Base-by-base conservation (phyloP, 768 basidiomycete genomes). In the Chalciporus chontae region DNA sequence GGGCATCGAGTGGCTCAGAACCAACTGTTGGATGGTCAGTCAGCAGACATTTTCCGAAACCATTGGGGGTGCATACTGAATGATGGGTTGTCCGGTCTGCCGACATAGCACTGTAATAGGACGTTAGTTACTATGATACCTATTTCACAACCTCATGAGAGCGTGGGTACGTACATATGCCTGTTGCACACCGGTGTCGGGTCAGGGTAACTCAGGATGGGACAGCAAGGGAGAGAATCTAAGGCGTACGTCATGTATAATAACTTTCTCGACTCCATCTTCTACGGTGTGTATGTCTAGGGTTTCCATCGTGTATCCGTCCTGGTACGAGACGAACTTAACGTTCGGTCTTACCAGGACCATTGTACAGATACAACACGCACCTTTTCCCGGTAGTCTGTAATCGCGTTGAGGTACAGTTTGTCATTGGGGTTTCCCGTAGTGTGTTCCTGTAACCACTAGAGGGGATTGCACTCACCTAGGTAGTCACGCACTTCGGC, bases 381-480 rank as follows among this genome's bases (percentile, higher is more conserved):
- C 40, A 84, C 90, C 81, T 92, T 90, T 73, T 94, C 92, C 51
- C 92, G 77, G 63, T 90, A 83, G 60, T 94, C 92, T 87, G 48
- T 11, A 15, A 46, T 5, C 23, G 14, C 18, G 3, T 4, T 13
- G 18, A 3, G 34, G n/a, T n/a, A 23, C 7, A 15, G 14, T 11
- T 13, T 8, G 14, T 32, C 19, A 45, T 14, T 32, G 31, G 40
- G 21, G 31, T 39, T 37, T 26, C 36, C 31, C 29, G 40, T 15
- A 3, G 32, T 7, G 31, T 9, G 5, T 17, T 18, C 9, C 14
- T 3, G 40, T 13, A 26, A 23, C 21, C 44, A 36, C 23, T 11
- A 9, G 14, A 32, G 38, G 3, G 8, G n/a, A n/a, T 8, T 11
- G 15, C 24, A 46, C 73, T 52, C 57, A 91, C 93, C 93, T 66